Evolutionary conservation across 208 protist genomes (phyloP), one percentile per base, ranked within the genome.

Genomic region (Leishmania mexicana): DNA sequence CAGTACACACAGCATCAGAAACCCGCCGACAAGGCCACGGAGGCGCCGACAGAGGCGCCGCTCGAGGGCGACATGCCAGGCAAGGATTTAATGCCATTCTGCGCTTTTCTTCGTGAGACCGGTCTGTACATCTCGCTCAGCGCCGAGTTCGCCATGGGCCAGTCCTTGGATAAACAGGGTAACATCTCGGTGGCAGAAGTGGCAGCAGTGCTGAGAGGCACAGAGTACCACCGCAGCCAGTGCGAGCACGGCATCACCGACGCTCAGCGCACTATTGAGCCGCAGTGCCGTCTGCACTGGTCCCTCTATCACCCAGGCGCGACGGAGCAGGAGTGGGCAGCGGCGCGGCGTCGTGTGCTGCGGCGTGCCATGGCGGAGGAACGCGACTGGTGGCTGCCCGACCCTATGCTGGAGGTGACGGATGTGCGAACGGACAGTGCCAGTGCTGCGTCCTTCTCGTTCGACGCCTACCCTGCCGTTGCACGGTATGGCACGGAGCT

Each of bases 311-410:
- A 96, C 85, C 93, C 95, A 0, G 93, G 92, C 24, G 93, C 93
- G 10, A 93, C 72, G 10, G 90, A 84, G n/a, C 86, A 84, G 57
- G 95, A 97, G 90, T 97, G 95, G 95, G 90, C 92, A 38, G 75
- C 78, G 42, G 91, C 81, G 47, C 93, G 95, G 49, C 89, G 93
- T 21, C 51, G 64, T 54, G 93, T 94, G 47, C 87, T 97, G n/a
- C 62, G 86, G 57, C 76, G 75, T 47, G 93, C 95, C 11, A 89
- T 95, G 82, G 58, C 70, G 24, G 76, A 85, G 49, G 92, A 96
- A 78, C 91, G 93, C 15, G 93, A 96, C 79, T 97, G 95, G 93
- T 97, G 93, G 93, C 62, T 93, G 71, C 70, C 85, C 7, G 93
- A 97, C 80, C 90, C 92, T 60, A 89, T 96, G 49, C 84, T 97